Conservation (phyloP, 106 monocot species). For the Platanthera zijinensis region DNA sequence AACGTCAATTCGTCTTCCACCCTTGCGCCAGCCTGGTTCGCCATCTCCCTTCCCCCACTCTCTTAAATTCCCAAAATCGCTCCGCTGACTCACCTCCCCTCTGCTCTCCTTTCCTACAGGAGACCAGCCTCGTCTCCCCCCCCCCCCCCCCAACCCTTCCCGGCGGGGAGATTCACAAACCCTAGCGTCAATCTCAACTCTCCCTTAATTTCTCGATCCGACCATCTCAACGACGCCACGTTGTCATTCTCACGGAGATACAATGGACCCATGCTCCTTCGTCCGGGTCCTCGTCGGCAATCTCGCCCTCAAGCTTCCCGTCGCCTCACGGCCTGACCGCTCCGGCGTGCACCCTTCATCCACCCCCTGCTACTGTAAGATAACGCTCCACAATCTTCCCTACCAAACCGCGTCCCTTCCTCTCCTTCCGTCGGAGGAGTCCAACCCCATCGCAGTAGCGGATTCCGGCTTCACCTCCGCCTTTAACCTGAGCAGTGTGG, state of each 20-base stretch:
- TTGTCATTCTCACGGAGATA: constrained; percentile 2
- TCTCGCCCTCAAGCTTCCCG: constrained; percentile 72
- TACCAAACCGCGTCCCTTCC: constrained; percentile 39
- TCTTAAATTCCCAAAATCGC: constrained; percentile 3
- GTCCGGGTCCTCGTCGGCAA: constrained; percentile 80
- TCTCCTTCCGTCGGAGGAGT: constrained; percentile 25
- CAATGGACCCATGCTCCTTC: constrained; percentile 86
- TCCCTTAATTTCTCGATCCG: no score
- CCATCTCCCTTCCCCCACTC: neutral
- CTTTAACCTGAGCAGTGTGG: constrained; percentile 50
- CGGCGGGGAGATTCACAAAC: neutral
- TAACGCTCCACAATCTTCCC: constrained; percentile 57
- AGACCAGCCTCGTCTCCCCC: neutral
- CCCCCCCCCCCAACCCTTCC: neutral
- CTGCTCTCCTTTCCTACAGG: neutral
- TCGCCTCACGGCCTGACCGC: constrained; percentile 53
- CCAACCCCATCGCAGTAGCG: constrained; percentile 15
- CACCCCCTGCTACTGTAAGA: constrained; percentile 72
- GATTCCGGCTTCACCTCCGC: constrained; percentile 34
- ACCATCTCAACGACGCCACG: neutral
- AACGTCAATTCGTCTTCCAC: neutral
- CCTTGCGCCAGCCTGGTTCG: constrained; percentile 9
- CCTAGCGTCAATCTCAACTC: neutral
- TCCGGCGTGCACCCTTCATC: constrained; percentile 81
- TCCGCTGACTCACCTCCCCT: neutral